Percentiles rank a stretch among this genome's conserved stretches.
Evolutionary conservation across 495 filamentous ascomycete species (phyloP).

Genomic region (Friedmanniomyces endolithicus): DNA sequence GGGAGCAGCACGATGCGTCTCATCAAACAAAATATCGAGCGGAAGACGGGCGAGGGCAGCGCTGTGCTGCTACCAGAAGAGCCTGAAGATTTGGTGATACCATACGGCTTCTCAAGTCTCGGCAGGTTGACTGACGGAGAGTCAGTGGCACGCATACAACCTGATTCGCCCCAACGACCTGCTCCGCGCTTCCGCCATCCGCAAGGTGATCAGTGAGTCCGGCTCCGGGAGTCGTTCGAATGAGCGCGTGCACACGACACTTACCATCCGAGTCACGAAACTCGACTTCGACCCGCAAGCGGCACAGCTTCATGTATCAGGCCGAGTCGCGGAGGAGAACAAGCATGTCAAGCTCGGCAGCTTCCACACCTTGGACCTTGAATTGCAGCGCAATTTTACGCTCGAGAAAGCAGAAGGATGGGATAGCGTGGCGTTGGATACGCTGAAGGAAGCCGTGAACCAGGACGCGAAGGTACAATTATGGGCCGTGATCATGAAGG

Average conservation of each 20-base stretch:
- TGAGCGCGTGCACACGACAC: constrained; percentile 60
- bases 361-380: constrained; percentile 83
- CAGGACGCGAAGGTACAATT: constrained; percentile 59
- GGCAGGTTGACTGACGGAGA: neutral
- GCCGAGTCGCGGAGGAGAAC: constrained; percentile 72
- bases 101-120: neutral
- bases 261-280: constrained; percentile 67
- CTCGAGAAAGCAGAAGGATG: constrained; percentile 68
- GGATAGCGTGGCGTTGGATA: constrained; percentile 77
- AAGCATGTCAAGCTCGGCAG: constrained; percentile 69
- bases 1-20: constrained; percentile 43
- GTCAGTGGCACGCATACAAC: constrained; percentile 92
- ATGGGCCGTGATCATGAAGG: constrained; percentile 86
- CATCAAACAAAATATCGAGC: constrained; percentile 57
- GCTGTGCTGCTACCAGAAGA: constrained; percentile 79
- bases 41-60: constrained; percentile 58
- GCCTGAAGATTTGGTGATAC: constrained; percentile 82
- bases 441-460: constrained; percentile 65
- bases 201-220: constrained; percentile 55
- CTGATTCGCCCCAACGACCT: constrained; percentile 70
- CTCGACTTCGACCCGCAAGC: constrained; percentile 84
- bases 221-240: constrained; percentile 64
- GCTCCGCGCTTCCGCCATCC: constrained; percentile 69
- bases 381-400: constrained; percentile 78
- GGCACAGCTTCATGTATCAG: constrained; percentile 72